Evolutionary conservation across 108 stramenopile genomes (phyloP).

Genomic region (Nitzschia sp.): DNA sequence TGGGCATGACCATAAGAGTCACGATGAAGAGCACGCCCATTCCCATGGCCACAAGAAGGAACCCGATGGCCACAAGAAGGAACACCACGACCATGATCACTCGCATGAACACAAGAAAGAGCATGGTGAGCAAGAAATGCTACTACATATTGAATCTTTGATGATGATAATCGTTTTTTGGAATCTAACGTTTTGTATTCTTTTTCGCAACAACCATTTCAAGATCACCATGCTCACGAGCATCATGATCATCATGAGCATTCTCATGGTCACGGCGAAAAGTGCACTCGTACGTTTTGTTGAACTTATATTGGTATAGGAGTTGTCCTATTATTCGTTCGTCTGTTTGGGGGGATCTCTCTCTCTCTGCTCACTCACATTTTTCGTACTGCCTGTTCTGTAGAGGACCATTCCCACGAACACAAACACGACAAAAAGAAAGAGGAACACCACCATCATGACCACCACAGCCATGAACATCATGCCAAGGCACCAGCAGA

Average conservation of each 20-base stretch:
- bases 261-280: constrained; percentile 5
- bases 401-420: constrained; percentile 22
- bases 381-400: background rate
- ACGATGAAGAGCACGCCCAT: constrained; percentile 1
- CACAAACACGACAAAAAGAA: constrained; percentile 21
- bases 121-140: constrained; percentile 1
- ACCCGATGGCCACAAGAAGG: no score
- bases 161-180: no score
- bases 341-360: background rate
- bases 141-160: background rate
- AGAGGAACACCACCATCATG: constrained; percentile 12
- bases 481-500: constrained; percentile 12
- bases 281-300: constrained; percentile 1
- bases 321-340: background rate
- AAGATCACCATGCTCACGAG: constrained; percentile 2
- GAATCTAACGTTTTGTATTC: background rate
- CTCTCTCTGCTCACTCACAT: background rate
- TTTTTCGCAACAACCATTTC: background rate
- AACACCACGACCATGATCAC: constrained; percentile 38
- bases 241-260: constrained; percentile 11
- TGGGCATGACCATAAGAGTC: constrained; percentile 18
- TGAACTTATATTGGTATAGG: no score
- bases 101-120: constrained; percentile 32
- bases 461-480: constrained; percentile 18
- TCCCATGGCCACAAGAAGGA: constrained; percentile 24